Conservation (phyloP, 1,284 basidiomycete genomes). For the Schizophyllum amplum region DNA sequence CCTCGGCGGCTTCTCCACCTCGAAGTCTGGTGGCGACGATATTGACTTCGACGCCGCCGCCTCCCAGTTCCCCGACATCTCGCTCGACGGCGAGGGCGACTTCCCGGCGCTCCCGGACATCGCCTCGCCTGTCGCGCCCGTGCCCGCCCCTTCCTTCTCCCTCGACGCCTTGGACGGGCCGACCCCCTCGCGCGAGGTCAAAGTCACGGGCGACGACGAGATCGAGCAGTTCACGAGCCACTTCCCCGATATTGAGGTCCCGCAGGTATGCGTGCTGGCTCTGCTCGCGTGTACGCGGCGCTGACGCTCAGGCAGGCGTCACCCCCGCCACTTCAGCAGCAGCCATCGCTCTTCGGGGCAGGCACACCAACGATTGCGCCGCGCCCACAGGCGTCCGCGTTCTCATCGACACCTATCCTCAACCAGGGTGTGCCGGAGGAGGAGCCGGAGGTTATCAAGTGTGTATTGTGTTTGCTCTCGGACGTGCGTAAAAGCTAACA, state of each 20-base stretch:
- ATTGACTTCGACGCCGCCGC: slow-evolving; percentile 75
- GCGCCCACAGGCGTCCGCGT: slow-evolving; percentile 60
- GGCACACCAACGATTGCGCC: slow-evolving; percentile 55
- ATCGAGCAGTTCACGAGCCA: slow-evolving; percentile 86
- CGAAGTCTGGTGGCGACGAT: slow-evolving; percentile 31
- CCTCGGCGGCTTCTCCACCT: slow-evolving; percentile 20
- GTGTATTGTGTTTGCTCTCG: slow-evolving; percentile 17
- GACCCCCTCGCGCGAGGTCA: slow-evolving; percentile 39
- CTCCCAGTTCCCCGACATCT: slow-evolving; percentile 82
- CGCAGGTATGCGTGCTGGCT: slow-evolving; percentile 34
- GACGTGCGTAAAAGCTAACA: not conserved
- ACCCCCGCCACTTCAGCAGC: slow-evolving; percentile 20
- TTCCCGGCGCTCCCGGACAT: slow-evolving; percentile 23
- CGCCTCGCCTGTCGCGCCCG: slow-evolving; percentile 23
- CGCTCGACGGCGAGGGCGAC: slow-evolving; percentile 56
- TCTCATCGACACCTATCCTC: slow-evolving; percentile 65
- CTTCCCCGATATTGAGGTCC: slow-evolving; percentile 79
- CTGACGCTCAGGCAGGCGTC: slow-evolving; percentile 3
- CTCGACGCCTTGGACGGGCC: slow-evolving; percentile 54
- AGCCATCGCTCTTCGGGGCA: slow-evolving; percentile 33
- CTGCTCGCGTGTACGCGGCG: not conserved
- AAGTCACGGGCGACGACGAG: slow-evolving; percentile 82
- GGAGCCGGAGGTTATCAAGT: slow-evolving; percentile 87
- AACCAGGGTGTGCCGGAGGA: slow-evolving; percentile 67
- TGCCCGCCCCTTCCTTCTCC: slow-evolving; percentile 24